Conservation (phyloP, 352 stramenopile species). For the Phytophthora fragariaefolia region DNA sequence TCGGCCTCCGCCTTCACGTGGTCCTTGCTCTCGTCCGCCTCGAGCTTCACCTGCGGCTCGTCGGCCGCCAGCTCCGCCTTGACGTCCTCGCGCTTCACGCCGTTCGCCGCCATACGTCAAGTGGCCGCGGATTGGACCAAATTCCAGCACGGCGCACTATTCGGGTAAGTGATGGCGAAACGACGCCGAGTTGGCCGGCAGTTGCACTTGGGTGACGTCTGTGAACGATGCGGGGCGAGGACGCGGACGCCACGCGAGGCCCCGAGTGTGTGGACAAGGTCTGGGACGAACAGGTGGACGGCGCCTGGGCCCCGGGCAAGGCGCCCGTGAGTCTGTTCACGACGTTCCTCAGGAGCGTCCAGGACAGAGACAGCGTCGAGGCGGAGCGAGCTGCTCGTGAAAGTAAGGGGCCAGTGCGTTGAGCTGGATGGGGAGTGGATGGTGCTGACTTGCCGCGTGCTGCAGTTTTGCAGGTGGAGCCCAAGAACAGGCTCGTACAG, state of each 20-base stretch:
- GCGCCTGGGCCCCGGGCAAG: constrained; percentile 69
- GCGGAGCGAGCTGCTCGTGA: constrained; percentile 51
- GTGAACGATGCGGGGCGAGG: constrained; percentile 21
- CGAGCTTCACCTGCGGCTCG: constrained; percentile 21
- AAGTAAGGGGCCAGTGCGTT: constrained; percentile 40
- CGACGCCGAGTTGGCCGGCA: constrained; percentile 27
- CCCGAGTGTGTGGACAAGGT: constrained; percentile 61
- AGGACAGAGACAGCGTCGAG: constrained; percentile 63
- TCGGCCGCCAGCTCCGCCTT: constrained; percentile 28
- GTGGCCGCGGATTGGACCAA: constrained; percentile 23
- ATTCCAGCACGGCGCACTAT: constrained; percentile 5
- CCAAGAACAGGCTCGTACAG: constrained; percentile 66
- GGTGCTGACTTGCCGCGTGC: constrained; percentile 1
- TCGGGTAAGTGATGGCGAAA: constrained; percentile 15
- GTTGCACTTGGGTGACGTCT: no score
- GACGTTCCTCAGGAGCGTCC: constrained; percentile 57
- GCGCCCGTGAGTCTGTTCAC: constrained; percentile 62
- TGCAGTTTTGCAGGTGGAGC: constrained; percentile 64
- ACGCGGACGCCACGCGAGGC: constrained; percentile 26
- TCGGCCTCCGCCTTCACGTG: constrained; percentile 26
- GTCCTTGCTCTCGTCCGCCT: constrained; percentile 37
- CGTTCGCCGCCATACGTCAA: constrained; percentile 32
- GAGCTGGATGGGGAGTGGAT: no score
- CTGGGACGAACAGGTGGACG: constrained; percentile 70
- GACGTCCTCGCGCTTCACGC: constrained; percentile 32